Conservation (phyloP, 179 eudicot genomes). For the Sideroxylon spinosum region DNA sequence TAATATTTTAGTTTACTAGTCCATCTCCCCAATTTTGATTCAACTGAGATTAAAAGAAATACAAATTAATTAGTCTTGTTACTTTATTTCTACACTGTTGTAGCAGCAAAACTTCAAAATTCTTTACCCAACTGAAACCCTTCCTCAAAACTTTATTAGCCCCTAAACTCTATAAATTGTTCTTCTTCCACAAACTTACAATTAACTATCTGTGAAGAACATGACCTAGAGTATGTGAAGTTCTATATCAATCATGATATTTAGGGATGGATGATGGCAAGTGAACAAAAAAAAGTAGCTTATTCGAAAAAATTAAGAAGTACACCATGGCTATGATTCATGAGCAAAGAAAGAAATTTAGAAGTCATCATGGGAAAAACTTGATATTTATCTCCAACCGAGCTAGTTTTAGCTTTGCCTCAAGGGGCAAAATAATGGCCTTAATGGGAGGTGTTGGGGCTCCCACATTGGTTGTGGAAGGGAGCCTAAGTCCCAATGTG, state of each 20-base stretch:
- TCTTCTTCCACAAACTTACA: not conserved
- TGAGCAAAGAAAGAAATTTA: constrained; percentile 3
- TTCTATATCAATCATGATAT: not conserved
- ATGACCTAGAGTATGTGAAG: not conserved
- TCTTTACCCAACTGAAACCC: not conserved
- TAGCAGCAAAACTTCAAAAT: not conserved
- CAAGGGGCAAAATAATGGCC: too few species aligned
- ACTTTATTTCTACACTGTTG: not conserved
- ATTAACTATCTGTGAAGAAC: not conserved
- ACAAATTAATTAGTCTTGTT: not conserved
- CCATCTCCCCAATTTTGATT: not conserved
- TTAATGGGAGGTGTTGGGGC: too few species aligned
- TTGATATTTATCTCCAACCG: constrained; percentile 46
- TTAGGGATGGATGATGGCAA: not conserved
- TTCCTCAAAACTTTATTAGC: not conserved
- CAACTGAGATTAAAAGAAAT: not conserved
- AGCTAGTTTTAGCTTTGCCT: constrained; percentile 60
- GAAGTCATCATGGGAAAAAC: not conserved
- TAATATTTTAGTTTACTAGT: not conserved
- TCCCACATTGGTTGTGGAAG: too few species aligned
- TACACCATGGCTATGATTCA: not conserved
- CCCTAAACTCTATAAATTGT: not conserved
- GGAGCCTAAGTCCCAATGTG: too few species aligned
- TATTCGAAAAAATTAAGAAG: not conserved
- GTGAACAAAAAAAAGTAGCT: not conserved